These are phyloP conservation scores for Eustoma russellianum DNA, from an alignment of 257 asterid genomes.

Conservation along the genomic window DNA sequence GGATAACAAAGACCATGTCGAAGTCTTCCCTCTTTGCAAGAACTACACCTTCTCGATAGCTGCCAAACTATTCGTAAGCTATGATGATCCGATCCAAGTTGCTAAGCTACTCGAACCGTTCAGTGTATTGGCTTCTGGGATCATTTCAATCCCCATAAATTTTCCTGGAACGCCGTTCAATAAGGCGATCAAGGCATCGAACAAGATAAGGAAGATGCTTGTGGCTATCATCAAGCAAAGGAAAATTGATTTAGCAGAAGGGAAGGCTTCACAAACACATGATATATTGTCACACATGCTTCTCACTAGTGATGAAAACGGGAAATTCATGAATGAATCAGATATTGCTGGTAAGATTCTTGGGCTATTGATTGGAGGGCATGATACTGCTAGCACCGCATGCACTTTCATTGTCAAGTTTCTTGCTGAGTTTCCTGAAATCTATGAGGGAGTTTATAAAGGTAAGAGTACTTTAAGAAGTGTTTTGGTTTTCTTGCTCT, in stretches of 20 bases:
- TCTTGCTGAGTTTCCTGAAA: slow-evolving; percentile 50
- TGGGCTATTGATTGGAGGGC: slow-evolving; percentile 55
- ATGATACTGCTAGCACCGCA: slow-evolving; percentile 56
- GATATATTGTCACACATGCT: slow-evolving; percentile 67
- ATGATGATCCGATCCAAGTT: slow-evolving; percentile 40
- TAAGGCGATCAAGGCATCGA: slow-evolving; percentile 41
- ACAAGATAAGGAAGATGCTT: slow-evolving; percentile 32
- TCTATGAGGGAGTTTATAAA: slow-evolving; percentile 42
- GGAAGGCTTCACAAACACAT: slow-evolving; percentile 31
- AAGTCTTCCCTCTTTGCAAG: slow-evolving; percentile 35
- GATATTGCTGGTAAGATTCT: slow-evolving; percentile 52
- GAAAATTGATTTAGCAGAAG: slow-evolving; percentile 35
- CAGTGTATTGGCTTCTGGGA: slow-evolving; percentile 38
- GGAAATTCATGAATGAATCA: slow-evolving; percentile 42
- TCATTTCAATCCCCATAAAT: slow-evolving; percentile 43
- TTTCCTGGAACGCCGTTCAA: slow-evolving; percentile 49
- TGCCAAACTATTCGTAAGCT: slow-evolving; percentile 35
- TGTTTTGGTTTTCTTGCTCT: no score
- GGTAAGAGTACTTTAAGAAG: slow-evolving; percentile 17
- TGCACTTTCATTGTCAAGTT: slow-evolving; percentile 47
- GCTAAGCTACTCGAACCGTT: slow-evolving; percentile 38
- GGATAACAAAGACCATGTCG: slow-evolving; percentile 34
- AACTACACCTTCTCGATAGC: slow-evolving; percentile 52
- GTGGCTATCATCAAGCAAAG: slow-evolving; percentile 34
- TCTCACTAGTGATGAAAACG: slow-evolving; percentile 36